These are phyloP conservation scores for Cornus florida DNA, from an alignment of 148 eudicot genomes.

Conservation along the genomic window DNA sequence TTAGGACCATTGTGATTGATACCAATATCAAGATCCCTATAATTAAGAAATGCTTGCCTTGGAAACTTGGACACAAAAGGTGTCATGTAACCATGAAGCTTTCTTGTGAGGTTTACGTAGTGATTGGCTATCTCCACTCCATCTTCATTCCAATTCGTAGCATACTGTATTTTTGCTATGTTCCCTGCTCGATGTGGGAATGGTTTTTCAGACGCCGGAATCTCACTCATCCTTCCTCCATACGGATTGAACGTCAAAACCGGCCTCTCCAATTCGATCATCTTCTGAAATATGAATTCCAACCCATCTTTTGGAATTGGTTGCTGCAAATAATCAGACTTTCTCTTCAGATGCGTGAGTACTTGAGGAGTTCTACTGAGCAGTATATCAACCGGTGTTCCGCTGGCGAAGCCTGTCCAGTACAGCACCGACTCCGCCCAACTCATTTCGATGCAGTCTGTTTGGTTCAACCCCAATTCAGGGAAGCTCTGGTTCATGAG, in stretches of 20 bases:
- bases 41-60: neutral
- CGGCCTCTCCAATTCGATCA: slow-evolving; percentile 29
- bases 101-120: slow-evolving; percentile 21
- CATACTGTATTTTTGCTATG: slow-evolving; percentile 30
- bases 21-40: neutral
- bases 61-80: slow-evolving; percentile 19
- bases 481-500: slow-evolving; percentile 32
- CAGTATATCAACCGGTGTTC: slow-evolving; percentile 18
- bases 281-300: slow-evolving; percentile 32
- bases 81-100: slow-evolving; percentile 27
- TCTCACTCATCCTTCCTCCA: slow-evolving; percentile 38
- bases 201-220: slow-evolving; percentile 28
- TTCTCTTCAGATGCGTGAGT: slow-evolving; percentile 14
- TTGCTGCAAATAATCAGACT: slow-evolving; percentile 30
- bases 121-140: slow-evolving; percentile 16
- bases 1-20: neutral
- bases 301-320: slow-evolving; percentile 31
- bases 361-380: slow-evolving; percentile 20
- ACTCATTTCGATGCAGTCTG: slow-evolving; percentile 39
- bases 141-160: slow-evolving; percentile 30
- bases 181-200: slow-evolving; percentile 44
- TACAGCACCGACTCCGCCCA: slow-evolving; percentile 36
- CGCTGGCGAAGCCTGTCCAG: slow-evolving; percentile 19
- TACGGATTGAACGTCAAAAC: slow-evolving; percentile 31
- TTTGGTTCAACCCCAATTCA: slow-evolving; percentile 26